phyloP scores from a whole-genome alignment of 2,329 filamentous ascomycete genomes.

The Xylogone sp. region DNA sequence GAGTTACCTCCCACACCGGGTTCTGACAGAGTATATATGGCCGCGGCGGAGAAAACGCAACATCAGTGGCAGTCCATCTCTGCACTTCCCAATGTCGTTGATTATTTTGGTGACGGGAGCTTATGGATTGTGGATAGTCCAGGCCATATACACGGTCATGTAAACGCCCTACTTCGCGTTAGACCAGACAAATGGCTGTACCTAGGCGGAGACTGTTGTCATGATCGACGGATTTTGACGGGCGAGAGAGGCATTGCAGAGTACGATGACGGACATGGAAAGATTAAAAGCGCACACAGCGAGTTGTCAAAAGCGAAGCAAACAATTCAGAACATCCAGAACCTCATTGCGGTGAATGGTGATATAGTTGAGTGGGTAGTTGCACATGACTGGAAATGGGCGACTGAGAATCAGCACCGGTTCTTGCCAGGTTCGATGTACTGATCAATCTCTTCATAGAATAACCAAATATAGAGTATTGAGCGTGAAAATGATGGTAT shows the following conservation, averaged over 20 bases:
- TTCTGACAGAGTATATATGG: slow-evolving; percentile 11
- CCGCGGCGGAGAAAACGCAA: slow-evolving; percentile 16
- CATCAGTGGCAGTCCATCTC: slow-evolving; percentile 38
- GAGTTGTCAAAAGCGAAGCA: not conserved
- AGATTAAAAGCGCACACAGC: slow-evolving; percentile 42
- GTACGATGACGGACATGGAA: slow-evolving; percentile 42
- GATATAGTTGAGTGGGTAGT: not conserved
- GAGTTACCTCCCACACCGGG: slow-evolving; percentile 36
- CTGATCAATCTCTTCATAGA: too few species aligned
- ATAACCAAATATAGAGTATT: too few species aligned
- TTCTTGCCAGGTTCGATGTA: not conserved
- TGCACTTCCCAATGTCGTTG: slow-evolving; percentile 40
- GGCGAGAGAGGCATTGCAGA: slow-evolving; percentile 48
- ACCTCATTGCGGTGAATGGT: slow-evolving; percentile 1
- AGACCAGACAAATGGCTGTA: slow-evolving; percentile 39
- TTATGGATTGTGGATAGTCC: slow-evolving; percentile 45
- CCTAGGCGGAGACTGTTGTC: slow-evolving; percentile 50
- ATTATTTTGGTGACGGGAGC: slow-evolving; percentile 43
- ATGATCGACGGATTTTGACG: slow-evolving; percentile 45
- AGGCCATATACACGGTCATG: slow-evolving; percentile 47
- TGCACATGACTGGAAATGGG: slow-evolving; percentile 1
- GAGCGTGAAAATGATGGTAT: too few species aligned
- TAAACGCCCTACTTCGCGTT: slow-evolving; percentile 43
- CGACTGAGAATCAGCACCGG: slow-evolving; percentile 1
- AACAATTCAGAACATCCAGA: slow-evolving; percentile 1